Percentiles rank a stretch among this genome's conserved stretches.
phyloP scores from a whole-genome alignment of 2,329 filamentous ascomycete species.

The Colletotrichum navitas region DNA sequence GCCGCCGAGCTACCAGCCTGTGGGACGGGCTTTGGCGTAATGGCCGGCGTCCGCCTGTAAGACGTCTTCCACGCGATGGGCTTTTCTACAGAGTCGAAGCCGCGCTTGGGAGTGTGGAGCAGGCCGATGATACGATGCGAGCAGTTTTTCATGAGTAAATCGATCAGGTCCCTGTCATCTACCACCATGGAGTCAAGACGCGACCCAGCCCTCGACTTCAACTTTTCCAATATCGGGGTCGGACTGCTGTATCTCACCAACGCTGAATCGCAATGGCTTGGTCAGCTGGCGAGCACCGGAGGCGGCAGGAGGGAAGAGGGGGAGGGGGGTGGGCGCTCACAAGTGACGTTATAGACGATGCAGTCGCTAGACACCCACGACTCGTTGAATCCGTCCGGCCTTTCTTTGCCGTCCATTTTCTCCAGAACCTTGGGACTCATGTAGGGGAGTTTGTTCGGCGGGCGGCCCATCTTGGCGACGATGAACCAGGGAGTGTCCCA shows the following conservation, averaged over 20 bases:
- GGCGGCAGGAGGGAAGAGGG: too few relatives aligned
- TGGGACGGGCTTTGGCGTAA: neutral
- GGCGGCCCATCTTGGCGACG: neutral
- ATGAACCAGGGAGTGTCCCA: neutral
- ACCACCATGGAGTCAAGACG: neutral
- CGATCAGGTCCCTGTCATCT: neutral
- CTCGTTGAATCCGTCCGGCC: neutral
- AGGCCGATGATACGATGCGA: constrained; percentile 1
- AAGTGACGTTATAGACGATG: constrained; percentile 19
- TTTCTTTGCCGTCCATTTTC: neutral
- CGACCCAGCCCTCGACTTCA: neutral
- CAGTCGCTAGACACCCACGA: constrained; percentile 1
- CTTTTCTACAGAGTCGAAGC: neutral
- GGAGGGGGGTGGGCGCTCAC: neutral
- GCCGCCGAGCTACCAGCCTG: neutral
- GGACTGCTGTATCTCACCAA: neutral
- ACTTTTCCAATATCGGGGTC: neutral
- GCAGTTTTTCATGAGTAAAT: neutral
- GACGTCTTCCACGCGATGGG: neutral
- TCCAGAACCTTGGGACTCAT: neutral
- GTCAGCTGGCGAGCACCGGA: neutral
- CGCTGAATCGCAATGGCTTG: neutral
- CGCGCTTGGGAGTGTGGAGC: neutral
- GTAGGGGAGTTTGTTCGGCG: neutral
- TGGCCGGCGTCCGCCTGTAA: neutral